These are phyloP conservation scores for Sugiyamaella chiloensis DNA, from an alignment of 805 yeast species.

Conservation along the genomic window DNA sequence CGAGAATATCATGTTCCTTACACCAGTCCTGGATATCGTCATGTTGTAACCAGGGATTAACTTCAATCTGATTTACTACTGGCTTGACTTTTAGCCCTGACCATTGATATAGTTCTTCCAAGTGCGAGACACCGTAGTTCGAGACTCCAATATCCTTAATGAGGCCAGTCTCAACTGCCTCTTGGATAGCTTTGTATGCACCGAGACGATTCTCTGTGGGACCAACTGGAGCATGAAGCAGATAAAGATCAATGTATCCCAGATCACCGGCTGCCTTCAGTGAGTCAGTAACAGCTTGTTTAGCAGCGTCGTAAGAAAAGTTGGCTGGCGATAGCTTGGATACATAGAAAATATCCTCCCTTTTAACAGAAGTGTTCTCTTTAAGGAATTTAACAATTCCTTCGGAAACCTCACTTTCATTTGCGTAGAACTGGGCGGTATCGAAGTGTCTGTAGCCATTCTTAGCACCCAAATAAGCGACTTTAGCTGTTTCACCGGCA, in stretches of 20 bases:
- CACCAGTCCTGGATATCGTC: constrained; percentile 61
- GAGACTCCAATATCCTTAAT: constrained; percentile 61
- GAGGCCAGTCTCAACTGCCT: constrained; percentile 48
- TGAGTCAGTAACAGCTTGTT: constrained; percentile 53
- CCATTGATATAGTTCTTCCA: constrained; percentile 51
- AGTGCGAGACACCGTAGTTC: constrained; percentile 55
- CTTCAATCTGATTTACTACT: constrained; percentile 75
- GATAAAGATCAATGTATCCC: constrained; percentile 61
- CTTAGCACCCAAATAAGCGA: constrained; percentile 56
- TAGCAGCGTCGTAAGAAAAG: constrained; percentile 36
- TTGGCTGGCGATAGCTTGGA: constrained; percentile 52
- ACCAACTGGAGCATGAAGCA: constrained; percentile 54
- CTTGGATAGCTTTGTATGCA: constrained; percentile 55
- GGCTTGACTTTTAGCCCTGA: constrained; percentile 52
- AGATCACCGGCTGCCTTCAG: constrained; percentile 44
- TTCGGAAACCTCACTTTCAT: constrained; percentile 57
- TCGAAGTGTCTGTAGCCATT: constrained; percentile 74
- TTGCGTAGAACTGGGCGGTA: constrained; percentile 61
- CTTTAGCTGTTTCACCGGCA: constrained; percentile 27
- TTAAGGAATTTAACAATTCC: constrained; percentile 55
- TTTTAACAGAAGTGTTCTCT: constrained; percentile 51
- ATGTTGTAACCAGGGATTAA: constrained; percentile 82
- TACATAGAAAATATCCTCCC: constrained; percentile 49
- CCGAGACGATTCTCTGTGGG: constrained; percentile 38
- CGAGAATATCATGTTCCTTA: constrained; percentile 49